A percentile compares a stretch with the other conserved stretches of the same genome.
Evolutionary conservation across 2,329 filamentous ascomycete genomes (phyloP).

Genomic region (Penicillium sp.): DNA sequence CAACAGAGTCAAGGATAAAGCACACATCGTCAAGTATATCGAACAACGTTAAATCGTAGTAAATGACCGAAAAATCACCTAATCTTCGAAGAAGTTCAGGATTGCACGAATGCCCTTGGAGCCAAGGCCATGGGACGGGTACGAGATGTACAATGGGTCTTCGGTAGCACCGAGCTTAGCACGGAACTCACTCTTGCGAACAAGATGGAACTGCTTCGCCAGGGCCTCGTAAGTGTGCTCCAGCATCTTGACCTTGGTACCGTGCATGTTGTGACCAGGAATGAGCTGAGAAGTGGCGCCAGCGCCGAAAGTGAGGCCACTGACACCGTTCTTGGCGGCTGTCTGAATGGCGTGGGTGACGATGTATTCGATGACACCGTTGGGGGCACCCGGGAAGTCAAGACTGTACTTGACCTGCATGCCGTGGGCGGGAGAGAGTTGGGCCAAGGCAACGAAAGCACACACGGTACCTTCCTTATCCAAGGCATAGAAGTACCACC

Average conservation of each 20-base stretch:
- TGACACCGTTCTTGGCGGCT: slow-evolving; percentile 59
- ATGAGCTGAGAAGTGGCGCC: slow-evolving; percentile 74
- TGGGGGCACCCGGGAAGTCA: slow-evolving; percentile 85
- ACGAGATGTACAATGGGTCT: slow-evolving; percentile 86
- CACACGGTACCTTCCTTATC: slow-evolving; percentile 71
- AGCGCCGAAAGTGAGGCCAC: slow-evolving; percentile 80
- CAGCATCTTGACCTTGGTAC: slow-evolving; percentile 77
- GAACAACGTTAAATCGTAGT: slow-evolving; percentile 12
- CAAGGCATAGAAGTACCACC: slow-evolving; percentile 81
- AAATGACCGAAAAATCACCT: slow-evolving; percentile 10
- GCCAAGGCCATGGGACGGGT: slow-evolving; percentile 81
- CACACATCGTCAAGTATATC: background rate
- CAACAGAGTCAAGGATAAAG: background rate
- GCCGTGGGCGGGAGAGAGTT: slow-evolving; percentile 76
- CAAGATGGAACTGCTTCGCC: slow-evolving; percentile 77
- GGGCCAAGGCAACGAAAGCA: slow-evolving; percentile 79
- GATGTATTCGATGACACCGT: slow-evolving; percentile 81
- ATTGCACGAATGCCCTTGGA: slow-evolving; percentile 81
- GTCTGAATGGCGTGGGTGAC: slow-evolving; percentile 71
- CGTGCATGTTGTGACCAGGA: slow-evolving; percentile 78
- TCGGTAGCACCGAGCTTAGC: slow-evolving; percentile 85
- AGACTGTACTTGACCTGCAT: slow-evolving; percentile 97
- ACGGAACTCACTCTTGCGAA: slow-evolving; percentile 83
- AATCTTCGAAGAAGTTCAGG: slow-evolving; percentile 81
- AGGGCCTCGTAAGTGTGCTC: slow-evolving; percentile 80